Evolutionary conservation across 108 stramenopile genomes (phyloP).

Genomic region (Cylindrotheca closterium): DNA sequence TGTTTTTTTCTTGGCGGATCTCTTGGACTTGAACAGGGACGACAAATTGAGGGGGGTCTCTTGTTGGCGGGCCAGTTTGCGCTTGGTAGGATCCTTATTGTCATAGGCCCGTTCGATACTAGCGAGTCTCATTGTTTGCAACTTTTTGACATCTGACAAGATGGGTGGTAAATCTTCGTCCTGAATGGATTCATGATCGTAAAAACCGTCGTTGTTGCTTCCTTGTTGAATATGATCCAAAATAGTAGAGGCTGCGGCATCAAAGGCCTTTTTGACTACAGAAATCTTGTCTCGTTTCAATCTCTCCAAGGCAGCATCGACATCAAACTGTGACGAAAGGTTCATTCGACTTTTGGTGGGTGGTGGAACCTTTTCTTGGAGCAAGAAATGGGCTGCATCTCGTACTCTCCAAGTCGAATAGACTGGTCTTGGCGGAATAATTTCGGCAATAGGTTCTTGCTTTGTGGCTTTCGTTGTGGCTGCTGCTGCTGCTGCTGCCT

Average conservation of each 20-base stretch:
- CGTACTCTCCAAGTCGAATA: conserved; percentile 40
- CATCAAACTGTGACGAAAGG: conserved; percentile 15
- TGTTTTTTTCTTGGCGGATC: neutral
- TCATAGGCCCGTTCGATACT: conserved; percentile 38
- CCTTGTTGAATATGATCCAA: conserved; percentile 28
- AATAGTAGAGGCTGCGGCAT: conserved; percentile 33
- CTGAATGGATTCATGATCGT: conserved; percentile 15
- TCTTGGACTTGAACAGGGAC: neutral
- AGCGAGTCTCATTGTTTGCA: conserved; percentile 31
- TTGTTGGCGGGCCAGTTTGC: conserved; percentile 18
- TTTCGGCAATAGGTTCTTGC: too few species aligned
- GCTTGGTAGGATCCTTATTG: conserved; percentile 49
- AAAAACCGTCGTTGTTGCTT: conserved; percentile 18
- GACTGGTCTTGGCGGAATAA: too few species aligned
- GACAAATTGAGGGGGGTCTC: neutral
- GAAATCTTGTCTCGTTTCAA: conserved; percentile 41
- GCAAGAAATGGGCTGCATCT: conserved; percentile 25
- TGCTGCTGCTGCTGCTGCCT: neutral
- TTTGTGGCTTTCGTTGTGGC: neutral
- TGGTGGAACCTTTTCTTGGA: too few species aligned
- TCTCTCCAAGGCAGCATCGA: conserved; percentile 18
- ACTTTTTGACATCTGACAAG: conserved; percentile 13
- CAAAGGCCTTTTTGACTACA: conserved; percentile 39
- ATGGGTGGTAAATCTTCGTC: conserved; percentile 13
- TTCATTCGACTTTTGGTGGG: neutral